A percentile compares a stretch with the other conserved stretches of the same genome.
Conservation (phyloP, 345 rosid species). For the Eucalyptus polybractea region DNA sequence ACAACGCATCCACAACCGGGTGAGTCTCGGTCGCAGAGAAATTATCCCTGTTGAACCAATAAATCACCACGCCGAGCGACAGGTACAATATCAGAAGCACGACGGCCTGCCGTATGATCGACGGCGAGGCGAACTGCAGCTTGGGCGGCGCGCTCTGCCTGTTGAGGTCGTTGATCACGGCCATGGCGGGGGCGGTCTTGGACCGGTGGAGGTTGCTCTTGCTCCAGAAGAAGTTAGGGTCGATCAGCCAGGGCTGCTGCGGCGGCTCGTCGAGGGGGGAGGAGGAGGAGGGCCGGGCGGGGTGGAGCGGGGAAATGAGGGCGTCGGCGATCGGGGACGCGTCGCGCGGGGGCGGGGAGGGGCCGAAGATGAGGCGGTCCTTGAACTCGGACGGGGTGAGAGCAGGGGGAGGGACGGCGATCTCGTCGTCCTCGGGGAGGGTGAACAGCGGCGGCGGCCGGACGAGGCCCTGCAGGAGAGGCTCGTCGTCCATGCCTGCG, state of each 20-base stretch:
- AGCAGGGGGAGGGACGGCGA: constrained; percentile 47
- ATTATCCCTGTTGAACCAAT: constrained; percentile 39
- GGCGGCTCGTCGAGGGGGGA: neutral
- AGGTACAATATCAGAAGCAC: constrained; percentile 45
- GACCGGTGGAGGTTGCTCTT: constrained; percentile 48
- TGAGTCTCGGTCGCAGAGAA: constrained; percentile 50
- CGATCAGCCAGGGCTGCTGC: constrained; percentile 17
- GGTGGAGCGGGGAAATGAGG: neutral
- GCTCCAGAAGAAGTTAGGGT: neutral
- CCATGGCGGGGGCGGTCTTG: constrained; percentile 83
- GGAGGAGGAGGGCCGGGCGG: neutral
- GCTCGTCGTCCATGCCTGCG: constrained; percentile 35
- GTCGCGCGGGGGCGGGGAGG: constrained; percentile 15
- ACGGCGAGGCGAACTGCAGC: constrained; percentile 40
- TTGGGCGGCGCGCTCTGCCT: constrained; percentile 10
- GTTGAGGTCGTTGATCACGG: constrained; percentile 35
- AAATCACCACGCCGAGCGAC: constrained; percentile 58
- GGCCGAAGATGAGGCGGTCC: constrained; percentile 62
- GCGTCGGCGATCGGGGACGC: neutral
- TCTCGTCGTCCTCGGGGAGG: constrained; percentile 59
- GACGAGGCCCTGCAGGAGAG: constrained; percentile 17
- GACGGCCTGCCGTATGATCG: constrained; percentile 45
- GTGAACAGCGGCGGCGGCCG: constrained; percentile 33
- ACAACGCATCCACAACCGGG: constrained; percentile 84
- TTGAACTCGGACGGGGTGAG: constrained; percentile 56